phyloP scores from a whole-genome alignment of 495 filamentous ascomycete genomes.

The Podospora comata region DNA sequence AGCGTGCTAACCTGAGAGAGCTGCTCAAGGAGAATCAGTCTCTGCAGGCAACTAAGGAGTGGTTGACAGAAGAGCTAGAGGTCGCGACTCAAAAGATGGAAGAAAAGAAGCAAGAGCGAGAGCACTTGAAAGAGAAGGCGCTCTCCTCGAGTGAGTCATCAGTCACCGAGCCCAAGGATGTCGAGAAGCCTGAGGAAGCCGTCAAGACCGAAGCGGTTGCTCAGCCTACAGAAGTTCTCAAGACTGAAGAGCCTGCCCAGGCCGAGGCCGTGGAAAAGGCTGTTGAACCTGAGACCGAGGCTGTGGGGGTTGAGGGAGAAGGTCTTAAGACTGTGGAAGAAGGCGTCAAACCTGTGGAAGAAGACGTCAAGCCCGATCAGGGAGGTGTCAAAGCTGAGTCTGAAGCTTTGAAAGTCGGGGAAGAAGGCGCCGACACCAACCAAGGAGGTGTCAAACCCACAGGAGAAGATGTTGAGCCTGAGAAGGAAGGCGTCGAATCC shows the following conservation, averaged over 20 bases:
- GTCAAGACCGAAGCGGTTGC: not conserved
- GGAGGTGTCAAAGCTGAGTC: not conserved
- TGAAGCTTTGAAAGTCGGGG: not conserved
- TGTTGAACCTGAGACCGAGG: too few relatives aligned
- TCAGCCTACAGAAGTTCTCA: too few relatives aligned
- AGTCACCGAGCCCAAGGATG: not conserved
- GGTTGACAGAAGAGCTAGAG: too few relatives aligned
- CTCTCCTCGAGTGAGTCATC: not conserved
- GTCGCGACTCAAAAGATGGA: too few relatives aligned
- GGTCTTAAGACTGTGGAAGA: not conserved
- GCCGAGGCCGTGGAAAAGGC: too few relatives aligned
- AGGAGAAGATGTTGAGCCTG: not conserved
- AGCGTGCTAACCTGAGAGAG: slow-evolving; percentile 27
- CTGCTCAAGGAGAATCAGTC: not conserved
- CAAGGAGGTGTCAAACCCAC: not conserved
- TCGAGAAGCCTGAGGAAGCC: not conserved
- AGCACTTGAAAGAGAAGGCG: not conserved
- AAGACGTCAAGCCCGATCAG: not conserved
- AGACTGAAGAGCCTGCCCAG: too few relatives aligned
- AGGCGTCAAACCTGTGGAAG: not conserved
- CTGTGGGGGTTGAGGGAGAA: too few relatives aligned
- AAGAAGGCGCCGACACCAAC: not conserved
- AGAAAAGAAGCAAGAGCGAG: not conserved
- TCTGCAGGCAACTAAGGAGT: not conserved
- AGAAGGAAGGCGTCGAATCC: not conserved